Evolutionary conservation across 2,329 filamentous ascomycete genomes (phyloP).

Genomic region (Metarhizium robertsii): DNA sequence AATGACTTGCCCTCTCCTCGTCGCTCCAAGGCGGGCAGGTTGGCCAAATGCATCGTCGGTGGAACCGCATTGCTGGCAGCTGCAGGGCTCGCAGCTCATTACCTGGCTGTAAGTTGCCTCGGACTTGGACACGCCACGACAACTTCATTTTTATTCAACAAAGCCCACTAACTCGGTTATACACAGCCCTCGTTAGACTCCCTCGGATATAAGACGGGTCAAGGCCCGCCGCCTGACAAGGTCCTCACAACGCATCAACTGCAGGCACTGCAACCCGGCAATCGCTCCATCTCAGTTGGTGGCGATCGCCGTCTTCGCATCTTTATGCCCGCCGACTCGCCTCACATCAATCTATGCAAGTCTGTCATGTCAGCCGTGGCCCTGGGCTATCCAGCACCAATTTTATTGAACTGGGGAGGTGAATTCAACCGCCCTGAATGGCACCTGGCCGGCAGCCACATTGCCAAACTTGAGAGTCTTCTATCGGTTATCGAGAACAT

Average conservation of each 20-base stretch:
- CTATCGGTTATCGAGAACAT: constrained; percentile 16
- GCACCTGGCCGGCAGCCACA: constrained; percentile 28
- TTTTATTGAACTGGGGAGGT: constrained; percentile 27
- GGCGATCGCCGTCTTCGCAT: constrained; percentile 21
- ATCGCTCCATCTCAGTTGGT: constrained; percentile 4
- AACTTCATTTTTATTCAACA: not conserved
- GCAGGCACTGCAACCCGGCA: not conserved
- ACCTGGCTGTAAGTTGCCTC: not conserved
- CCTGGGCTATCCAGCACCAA: constrained; percentile 27
- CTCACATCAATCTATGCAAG: constrained; percentile 28
- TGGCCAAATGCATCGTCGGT: not conserved
- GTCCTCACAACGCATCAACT: constrained; percentile 3
- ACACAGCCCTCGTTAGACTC: not conserved
- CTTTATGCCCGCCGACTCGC: constrained; percentile 28
- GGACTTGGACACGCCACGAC: not conserved
- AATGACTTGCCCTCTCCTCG: not conserved
- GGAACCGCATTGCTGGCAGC: not conserved
- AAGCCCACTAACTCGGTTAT: not conserved
- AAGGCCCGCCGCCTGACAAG: not conserved
- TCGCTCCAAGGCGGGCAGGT: not conserved
- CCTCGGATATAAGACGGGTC: not conserved
- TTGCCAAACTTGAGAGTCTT: constrained; percentile 25
- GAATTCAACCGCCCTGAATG: constrained; percentile 27
- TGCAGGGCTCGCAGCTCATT: not conserved
- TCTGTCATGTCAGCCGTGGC: constrained; percentile 27